These are phyloP conservation scores for Tolypocladium ovalisporum DNA, from an alignment of 2,329 filamentous ascomycete genomes.

Conservation along the genomic window DNA sequence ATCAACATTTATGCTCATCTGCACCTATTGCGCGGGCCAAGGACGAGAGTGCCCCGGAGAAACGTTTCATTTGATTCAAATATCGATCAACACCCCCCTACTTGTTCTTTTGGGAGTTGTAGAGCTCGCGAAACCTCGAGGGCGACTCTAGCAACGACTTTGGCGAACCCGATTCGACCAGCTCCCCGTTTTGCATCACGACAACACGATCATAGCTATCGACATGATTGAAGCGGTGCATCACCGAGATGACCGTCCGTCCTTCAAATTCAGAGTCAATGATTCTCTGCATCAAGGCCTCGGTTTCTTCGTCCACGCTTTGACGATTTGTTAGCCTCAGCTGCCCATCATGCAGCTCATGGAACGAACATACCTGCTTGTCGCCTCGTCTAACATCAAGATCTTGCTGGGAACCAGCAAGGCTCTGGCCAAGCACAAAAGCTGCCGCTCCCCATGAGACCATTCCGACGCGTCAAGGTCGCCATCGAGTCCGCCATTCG, in stretches of 20 bases:
- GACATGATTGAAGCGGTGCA: slow-evolving; percentile 21
- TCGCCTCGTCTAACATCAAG: slow-evolving; percentile 27
- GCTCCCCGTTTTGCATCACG: slow-evolving; percentile 39
- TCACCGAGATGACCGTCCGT: slow-evolving; percentile 42
- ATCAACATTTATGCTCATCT: not conserved
- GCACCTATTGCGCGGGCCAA: not conserved
- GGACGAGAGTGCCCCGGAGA: too few species aligned
- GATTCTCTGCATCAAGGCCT: slow-evolving; percentile 19
- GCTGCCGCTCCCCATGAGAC: slow-evolving; percentile 32
- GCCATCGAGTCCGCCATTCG: slow-evolving; percentile 25
- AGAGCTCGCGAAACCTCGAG: not conserved
- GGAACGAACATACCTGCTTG: slow-evolving; percentile 15
- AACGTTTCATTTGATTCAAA: too few species aligned
- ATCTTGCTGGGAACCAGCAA: slow-evolving; percentile 22
- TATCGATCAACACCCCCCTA: not conserved
- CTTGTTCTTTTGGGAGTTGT: not conserved
- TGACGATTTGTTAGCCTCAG: not conserved
- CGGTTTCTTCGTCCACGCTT: slow-evolving; percentile 22
- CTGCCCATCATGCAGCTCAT: not conserved
- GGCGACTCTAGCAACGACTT: not conserved
- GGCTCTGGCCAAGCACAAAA: slow-evolving; percentile 27
- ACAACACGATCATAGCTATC: slow-evolving; percentile 31
- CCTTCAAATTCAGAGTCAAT: slow-evolving; percentile 19
- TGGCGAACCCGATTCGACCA: slow-evolving; percentile 5
- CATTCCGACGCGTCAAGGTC: slow-evolving; percentile 17